Base-by-base conservation (phyloP, 2,329 filamentous ascomycete species). In the Bimuria novae-zelandiae region DNA sequence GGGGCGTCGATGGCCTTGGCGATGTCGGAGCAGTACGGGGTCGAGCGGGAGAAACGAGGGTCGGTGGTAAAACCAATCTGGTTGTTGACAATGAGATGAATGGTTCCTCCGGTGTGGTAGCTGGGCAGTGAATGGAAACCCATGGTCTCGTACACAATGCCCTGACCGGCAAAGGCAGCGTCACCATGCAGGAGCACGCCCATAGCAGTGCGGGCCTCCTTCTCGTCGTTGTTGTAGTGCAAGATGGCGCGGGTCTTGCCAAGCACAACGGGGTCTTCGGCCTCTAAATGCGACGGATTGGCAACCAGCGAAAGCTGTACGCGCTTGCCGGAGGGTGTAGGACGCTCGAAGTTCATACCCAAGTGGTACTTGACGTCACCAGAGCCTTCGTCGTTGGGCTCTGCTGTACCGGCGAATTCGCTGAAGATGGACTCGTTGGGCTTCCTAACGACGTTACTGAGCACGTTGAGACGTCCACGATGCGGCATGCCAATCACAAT, bases 401-500 rank as follows among this genome's bases (percentile, higher is more conserved):
- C 91, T 19, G 89, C 80, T 41, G 89, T 90, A 66, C 94, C 94
- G 58, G 90, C 89, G 70, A 99, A 99, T 77, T 99, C 94, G 74
- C 90, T 96, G 82, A 99, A 99, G 77, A 99, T 99, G 62, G 94
- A 97, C 80, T 97, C 94, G 77, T 99, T 99, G 68, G 94, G 93
- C 80, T 99, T 99, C 72, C 94, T 89, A 65, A 99, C 94, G 71
- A 99, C 94, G 79, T 99, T 99, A 80, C 89, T 95, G 59, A 99
- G 86, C 48, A 99, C 92, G 72, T 99, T 99, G 60, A 99, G 86
- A 82, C 94, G 91, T 71, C 94, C 94, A 85, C 94, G 92, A 77
- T 99, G 94, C 63, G 94, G 94, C 94, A 99, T 99, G 70, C 94
- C 94, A 70, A 99, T 99, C 71, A 99, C 90, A 68, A 99, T 97